These are phyloP conservation scores for Akanthomyces uredinophilus DNA, from an alignment of 2,329 filamentous ascomycete species.

Conservation along the genomic window DNA sequence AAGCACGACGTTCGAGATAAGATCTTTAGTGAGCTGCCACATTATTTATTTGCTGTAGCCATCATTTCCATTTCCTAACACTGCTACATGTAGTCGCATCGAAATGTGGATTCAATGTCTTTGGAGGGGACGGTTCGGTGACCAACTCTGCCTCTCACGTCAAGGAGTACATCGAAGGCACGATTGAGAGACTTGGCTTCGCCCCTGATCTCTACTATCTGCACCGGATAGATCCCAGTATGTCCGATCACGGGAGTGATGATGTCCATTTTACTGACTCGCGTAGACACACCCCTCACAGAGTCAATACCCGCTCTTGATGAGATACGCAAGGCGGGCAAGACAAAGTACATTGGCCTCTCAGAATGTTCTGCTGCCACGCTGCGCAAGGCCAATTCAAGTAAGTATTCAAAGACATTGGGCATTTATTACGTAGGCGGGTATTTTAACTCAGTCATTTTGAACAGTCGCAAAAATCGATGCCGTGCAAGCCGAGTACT, in stretches of 20 bases:
- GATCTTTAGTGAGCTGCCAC: slow-evolving; percentile 34
- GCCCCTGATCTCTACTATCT: slow-evolving; percentile 41
- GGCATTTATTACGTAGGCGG: too few species aligned
- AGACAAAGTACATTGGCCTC: slow-evolving; percentile 44
- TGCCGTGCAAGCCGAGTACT: slow-evolving; percentile 43
- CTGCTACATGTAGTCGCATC: background rate
- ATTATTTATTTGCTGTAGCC: too few species aligned
- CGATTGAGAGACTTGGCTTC: slow-evolving; percentile 43
- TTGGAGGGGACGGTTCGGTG: background rate
- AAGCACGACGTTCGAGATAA: slow-evolving; percentile 47
- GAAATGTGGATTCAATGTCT: background rate
- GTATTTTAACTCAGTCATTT: too few species aligned
- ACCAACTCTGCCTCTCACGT: slow-evolving; percentile 30
- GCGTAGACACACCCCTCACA: slow-evolving; percentile 37
- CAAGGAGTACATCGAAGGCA: slow-evolving; percentile 43
- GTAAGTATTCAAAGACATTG: slow-evolving; percentile 25
- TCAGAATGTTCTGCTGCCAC: slow-evolving; percentile 42
- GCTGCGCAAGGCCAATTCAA: slow-evolving; percentile 39
- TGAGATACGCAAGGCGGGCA: slow-evolving; percentile 39
- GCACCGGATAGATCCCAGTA: slow-evolving; percentile 40
- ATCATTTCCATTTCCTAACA: background rate
- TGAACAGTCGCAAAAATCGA: slow-evolving; percentile 41
- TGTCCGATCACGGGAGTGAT: background rate
- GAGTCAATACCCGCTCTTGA: slow-evolving; percentile 44
- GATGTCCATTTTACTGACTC: too few species aligned